phyloP scores from a whole-genome alignment of 306 rosid genomes.

The Prunus armeniaca region DNA sequence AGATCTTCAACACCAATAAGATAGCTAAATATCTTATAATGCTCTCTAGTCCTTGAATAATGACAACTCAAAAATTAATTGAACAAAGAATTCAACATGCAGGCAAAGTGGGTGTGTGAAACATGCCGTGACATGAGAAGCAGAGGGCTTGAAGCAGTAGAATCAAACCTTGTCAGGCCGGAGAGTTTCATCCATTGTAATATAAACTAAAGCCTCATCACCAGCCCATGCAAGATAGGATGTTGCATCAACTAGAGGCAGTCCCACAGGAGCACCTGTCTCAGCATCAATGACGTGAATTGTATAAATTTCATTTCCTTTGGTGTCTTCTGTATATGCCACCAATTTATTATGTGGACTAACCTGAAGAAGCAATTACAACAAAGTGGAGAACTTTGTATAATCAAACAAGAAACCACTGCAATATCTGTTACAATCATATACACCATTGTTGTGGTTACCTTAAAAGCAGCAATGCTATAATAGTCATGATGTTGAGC shows the following conservation, averaged over 20 bases:
- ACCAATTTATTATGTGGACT: slow-evolving; percentile 79
- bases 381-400: not conserved
- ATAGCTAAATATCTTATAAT: not conserved
- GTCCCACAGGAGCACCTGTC: slow-evolving; percentile 56
- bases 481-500: slow-evolving; percentile 62
- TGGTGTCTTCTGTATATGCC: slow-evolving; percentile 91
- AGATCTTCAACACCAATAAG: not conserved
- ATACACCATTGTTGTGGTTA: not conserved
- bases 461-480: slow-evolving; percentile 57
- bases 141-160: slow-evolving; percentile 14
- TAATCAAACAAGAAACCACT: not conserved
- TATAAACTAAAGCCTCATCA: slow-evolving; percentile 58
- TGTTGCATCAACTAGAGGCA: slow-evolving; percentile 56
- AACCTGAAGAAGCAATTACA: slow-evolving; percentile 42
- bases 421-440: not conserved
- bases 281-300: slow-evolving; percentile 69
- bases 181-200: slow-evolving; percentile 82
- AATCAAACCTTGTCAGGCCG: slow-evolving; percentile 78
- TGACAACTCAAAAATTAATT: not conserved
- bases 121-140: not conserved
- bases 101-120: not conserved
- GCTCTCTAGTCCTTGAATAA: not conserved
- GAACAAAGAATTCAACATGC: slow-evolving; percentile 1
- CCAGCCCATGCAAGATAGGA: slow-evolving; percentile 74
- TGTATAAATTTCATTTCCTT: slow-evolving; percentile 87